Conservation (phyloP, 768 basidiomycete genomes). For the Boletus barrowsii region DNA sequence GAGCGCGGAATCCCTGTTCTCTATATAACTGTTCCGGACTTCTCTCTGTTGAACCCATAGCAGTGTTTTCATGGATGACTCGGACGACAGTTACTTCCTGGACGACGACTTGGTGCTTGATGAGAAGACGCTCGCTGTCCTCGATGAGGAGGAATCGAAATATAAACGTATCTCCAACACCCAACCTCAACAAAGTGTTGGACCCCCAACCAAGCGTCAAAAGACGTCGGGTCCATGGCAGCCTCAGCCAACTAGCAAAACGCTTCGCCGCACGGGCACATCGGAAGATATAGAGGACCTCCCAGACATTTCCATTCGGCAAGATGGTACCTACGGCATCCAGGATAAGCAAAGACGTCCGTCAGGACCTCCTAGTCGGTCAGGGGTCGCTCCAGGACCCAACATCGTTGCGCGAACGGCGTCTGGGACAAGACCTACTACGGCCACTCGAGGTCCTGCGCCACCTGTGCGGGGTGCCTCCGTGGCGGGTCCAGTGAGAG, state of each 20-base stretch:
- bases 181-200: slow-evolving; percentile 26
- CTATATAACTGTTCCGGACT: neutral
- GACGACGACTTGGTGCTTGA: slow-evolving; percentile 69
- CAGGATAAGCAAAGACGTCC: slow-evolving; percentile 21
- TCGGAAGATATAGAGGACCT: slow-evolving; percentile 48
- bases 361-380: slow-evolving; percentile 11
- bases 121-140: slow-evolving; percentile 54
- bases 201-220: slow-evolving; percentile 52
- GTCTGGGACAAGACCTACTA: slow-evolving; percentile 5
- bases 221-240: slow-evolving; percentile 49
- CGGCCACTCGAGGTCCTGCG: slow-evolving; percentile 9
- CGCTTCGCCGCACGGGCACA: slow-evolving; percentile 24
- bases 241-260: slow-evolving; percentile 31
- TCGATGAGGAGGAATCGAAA: slow-evolving; percentile 56
- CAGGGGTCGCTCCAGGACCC: slow-evolving; percentile 9
- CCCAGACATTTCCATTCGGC: slow-evolving; percentile 61
- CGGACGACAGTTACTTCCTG: slow-evolving; percentile 65
- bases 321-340: slow-evolving; percentile 56
- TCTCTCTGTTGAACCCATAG: neutral
- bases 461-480: slow-evolving; percentile 12
- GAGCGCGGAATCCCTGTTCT: neutral
- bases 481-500: slow-evolving; percentile 7
- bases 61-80: slow-evolving; percentile 49
- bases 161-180: slow-evolving; percentile 24
- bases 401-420: slow-evolving; percentile 7